These are phyloP conservation scores for Ophiocordyceps robertsii DNA, from an alignment of 2,329 filamentous ascomycete species.

Conservation along the genomic window DNA sequence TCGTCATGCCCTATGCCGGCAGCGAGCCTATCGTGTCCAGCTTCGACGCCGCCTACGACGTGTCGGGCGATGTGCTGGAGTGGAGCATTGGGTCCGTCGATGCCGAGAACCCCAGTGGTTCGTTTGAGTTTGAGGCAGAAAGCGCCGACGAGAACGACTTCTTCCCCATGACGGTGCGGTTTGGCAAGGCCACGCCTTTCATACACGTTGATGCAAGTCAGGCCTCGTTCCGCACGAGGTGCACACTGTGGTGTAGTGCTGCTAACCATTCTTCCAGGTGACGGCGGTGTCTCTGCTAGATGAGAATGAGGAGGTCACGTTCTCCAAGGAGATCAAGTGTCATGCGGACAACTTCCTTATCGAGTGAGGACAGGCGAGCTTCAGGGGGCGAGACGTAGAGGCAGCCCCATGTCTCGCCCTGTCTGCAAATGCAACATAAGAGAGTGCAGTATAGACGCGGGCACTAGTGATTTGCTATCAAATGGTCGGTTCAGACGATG, in stretches of 20 bases:
- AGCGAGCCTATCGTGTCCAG: slow-evolving; percentile 81
- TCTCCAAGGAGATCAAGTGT: slow-evolving; percentile 71
- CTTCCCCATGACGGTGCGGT: slow-evolving; percentile 91
- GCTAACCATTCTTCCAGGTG: slow-evolving; percentile 32
- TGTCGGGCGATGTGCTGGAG: slow-evolving; percentile 82
- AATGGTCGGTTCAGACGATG: no score
- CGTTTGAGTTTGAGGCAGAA: slow-evolving; percentile 91
- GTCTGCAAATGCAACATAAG: no score
- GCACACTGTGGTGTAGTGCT: not conserved
- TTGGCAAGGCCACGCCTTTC: slow-evolving; percentile 75
- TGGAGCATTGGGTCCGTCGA: slow-evolving; percentile 86
- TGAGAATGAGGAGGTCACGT: slow-evolving; percentile 65
- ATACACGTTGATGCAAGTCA: slow-evolving; percentile 82
- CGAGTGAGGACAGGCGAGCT: slow-evolving; percentile 34
- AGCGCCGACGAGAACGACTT: slow-evolving; percentile 84
- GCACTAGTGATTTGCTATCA: no score
- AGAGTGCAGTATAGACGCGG: no score
- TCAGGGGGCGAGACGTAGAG: no score
- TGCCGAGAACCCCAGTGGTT: slow-evolving; percentile 67
- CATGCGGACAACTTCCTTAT: slow-evolving; percentile 65
- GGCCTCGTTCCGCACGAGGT: not conserved
- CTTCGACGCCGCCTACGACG: slow-evolving; percentile 89
- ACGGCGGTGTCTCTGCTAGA: slow-evolving; percentile 57
- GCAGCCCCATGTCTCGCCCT: no score
- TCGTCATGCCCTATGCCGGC: slow-evolving; percentile 75